Conservation (phyloP, 2,329 filamentous ascomycete genomes). For the Nemania abortiva region DNA sequence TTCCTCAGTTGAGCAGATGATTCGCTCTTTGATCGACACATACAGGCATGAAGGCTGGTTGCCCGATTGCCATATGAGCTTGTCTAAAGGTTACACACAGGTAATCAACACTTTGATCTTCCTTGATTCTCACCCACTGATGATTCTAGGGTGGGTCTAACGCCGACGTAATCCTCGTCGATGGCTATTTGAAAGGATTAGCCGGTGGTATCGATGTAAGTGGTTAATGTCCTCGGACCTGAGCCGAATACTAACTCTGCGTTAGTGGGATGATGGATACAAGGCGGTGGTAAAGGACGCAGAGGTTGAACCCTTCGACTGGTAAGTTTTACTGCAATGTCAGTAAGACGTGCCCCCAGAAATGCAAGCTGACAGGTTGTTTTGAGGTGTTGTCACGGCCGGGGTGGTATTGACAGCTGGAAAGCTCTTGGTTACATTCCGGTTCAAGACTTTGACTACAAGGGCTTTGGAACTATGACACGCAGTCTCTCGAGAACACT, state of each 20-base stretch:
- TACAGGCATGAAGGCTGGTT: slow-evolving; percentile 78
- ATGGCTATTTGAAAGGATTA: slow-evolving; percentile 76
- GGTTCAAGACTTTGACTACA: slow-evolving; percentile 73
- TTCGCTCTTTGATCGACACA: slow-evolving; percentile 77
- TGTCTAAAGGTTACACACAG: slow-evolving; percentile 79
- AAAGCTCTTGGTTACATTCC: slow-evolving; percentile 79
- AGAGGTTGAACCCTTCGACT: slow-evolving; percentile 76
- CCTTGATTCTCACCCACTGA: slow-evolving; percentile 11
- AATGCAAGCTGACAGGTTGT: no score
- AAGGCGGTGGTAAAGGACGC: slow-evolving; percentile 79
- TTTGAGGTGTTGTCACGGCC: slow-evolving; percentile 76
- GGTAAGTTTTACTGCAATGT: no score
- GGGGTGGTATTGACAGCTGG: slow-evolving; percentile 79
- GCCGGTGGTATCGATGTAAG: slow-evolving; percentile 62
- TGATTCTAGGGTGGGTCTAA: slow-evolving; percentile 75
- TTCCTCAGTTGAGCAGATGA: slow-evolving; percentile 71
- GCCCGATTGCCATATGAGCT: slow-evolving; percentile 81
- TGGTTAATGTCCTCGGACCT: background rate
- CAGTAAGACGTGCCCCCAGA: no score
- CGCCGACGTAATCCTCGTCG: slow-evolving; percentile 75
- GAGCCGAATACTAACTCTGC: slow-evolving; percentile 33
- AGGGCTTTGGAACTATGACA: slow-evolving; percentile 76
- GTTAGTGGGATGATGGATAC: slow-evolving; percentile 74
- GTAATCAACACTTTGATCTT: slow-evolving; percentile 38
- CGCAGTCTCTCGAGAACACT: slow-evolving; percentile 78